Evolutionary conservation across 2,329 filamentous ascomycete species (phyloP).

Genomic region (Seiridium cupressi): DNA sequence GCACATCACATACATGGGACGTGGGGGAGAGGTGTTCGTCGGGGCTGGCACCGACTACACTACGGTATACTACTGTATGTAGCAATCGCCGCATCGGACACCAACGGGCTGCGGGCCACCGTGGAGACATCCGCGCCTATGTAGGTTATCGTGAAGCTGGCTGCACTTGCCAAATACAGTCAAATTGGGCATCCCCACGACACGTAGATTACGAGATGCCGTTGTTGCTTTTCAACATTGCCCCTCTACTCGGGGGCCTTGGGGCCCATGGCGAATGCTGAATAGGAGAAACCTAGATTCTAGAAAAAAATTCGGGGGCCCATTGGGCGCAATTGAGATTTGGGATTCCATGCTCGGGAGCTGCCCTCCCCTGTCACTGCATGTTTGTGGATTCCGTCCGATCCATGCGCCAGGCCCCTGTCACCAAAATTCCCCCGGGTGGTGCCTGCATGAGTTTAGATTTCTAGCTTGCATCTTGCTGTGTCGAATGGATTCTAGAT

Average conservation of each 20-base stretch:
- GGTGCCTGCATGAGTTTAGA: slow-evolving; percentile 1
- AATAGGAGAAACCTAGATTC: not conserved
- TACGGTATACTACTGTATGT: not conserved
- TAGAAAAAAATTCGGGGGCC: not conserved
- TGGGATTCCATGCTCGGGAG: not conserved
- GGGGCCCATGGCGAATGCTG: not conserved
- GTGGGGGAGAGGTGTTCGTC: not conserved
- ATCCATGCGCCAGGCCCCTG: slow-evolving; percentile 3
- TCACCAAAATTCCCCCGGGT: not conserved
- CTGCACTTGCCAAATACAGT: slow-evolving; percentile 4
- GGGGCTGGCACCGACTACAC: not conserved
- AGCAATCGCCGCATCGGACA: slow-evolving; percentile 4
- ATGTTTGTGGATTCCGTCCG: slow-evolving; percentile 1
- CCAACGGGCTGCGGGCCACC: not conserved
- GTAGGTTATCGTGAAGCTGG: not conserved
- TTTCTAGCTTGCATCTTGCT: not conserved
- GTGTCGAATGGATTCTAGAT: not conserved
- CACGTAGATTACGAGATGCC: not conserved
- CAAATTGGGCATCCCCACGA: not conserved
- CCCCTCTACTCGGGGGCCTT: not conserved
- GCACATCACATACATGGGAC: not conserved
- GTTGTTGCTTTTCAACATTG: not conserved
- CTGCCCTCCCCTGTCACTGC: not conserved
- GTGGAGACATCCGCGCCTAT: slow-evolving; percentile 5
- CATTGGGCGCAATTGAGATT: not conserved